These are phyloP conservation scores for Penicillium paradoxum DNA, from an alignment of 495 filamentous ascomycete species.

Conservation along the genomic window DNA sequence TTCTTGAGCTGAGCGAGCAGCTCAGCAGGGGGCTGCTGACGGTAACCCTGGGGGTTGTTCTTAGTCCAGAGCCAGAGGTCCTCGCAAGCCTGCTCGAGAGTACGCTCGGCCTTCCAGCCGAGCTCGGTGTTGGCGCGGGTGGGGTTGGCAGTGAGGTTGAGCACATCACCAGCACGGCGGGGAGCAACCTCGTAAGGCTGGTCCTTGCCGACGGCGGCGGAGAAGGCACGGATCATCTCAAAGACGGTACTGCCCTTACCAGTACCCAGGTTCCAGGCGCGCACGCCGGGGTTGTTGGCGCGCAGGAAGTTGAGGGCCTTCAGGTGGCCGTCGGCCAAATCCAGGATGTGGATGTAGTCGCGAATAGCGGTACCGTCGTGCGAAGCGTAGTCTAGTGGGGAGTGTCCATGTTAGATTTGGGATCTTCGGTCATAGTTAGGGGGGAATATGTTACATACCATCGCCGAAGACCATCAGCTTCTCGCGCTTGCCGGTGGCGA, in stretches of 20 bases:
- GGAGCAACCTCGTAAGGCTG: slow-evolving; percentile 82
- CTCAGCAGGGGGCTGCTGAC: slow-evolving; percentile 80
- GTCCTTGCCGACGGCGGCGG: slow-evolving; percentile 73
- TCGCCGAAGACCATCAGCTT: slow-evolving; percentile 93
- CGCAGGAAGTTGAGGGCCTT: slow-evolving; percentile 90
- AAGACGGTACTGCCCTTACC: slow-evolving; percentile 92
- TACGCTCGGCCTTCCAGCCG: slow-evolving; percentile 84
- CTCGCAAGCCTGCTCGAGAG: slow-evolving; percentile 86
- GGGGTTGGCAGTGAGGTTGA: slow-evolving; percentile 92
- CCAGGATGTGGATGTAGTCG: slow-evolving; percentile 80
- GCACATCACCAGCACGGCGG: slow-evolving; percentile 81
- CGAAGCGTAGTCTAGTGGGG: slow-evolving; percentile 75
- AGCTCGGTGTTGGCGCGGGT: slow-evolving; percentile 82
- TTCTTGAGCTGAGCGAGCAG: slow-evolving; percentile 70
- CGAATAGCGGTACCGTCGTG: slow-evolving; percentile 77
- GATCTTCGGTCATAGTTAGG: background rate
- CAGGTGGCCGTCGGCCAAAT: slow-evolving; percentile 84
- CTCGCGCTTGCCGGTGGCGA: slow-evolving; percentile 89
- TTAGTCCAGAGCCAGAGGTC: slow-evolving; percentile 93
- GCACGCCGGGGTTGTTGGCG: slow-evolving; percentile 81
- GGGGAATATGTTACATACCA: slow-evolving; percentile 51
- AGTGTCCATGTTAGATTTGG: slow-evolving; percentile 12
- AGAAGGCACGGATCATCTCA: slow-evolving; percentile 96
- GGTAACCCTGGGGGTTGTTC: slow-evolving; percentile 94
- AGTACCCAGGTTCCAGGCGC: slow-evolving; percentile 97